Conservation (phyloP, 306 rosid species). For the Delonix regia region DNA sequence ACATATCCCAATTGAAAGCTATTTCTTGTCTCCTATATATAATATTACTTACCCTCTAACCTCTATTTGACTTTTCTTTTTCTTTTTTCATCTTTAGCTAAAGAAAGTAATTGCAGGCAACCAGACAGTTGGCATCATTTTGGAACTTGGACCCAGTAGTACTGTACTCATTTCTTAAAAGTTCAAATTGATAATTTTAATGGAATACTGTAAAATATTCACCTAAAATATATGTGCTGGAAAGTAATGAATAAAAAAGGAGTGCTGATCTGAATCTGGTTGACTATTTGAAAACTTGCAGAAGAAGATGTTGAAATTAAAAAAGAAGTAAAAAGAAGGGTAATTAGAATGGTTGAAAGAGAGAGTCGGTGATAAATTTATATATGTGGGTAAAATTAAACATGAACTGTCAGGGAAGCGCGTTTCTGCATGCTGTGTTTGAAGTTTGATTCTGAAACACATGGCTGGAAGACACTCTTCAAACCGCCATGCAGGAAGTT, state of each 20-base stretch:
- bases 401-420: conserved; percentile 21
- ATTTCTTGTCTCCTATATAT: background rate
- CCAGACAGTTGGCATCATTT: background rate
- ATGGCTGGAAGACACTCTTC: too few relatives aligned
- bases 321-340: background rate
- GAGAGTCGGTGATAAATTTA: conserved; percentile 11
- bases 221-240: background rate
- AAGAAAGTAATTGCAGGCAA: background rate
- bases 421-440: conserved; percentile 3
- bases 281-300: background rate
- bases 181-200: background rate
- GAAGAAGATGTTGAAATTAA: background rate
- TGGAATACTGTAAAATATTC: background rate
- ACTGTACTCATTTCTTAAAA: background rate
- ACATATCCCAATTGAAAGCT: background rate
- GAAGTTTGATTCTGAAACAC: background rate
- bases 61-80: background rate
- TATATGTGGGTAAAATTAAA: background rate
- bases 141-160: background rate
- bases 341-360: conserved; percentile 7
- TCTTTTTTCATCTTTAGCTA: background rate
- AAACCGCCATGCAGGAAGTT: background rate
- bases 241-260: background rate
- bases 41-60: background rate
- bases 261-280: background rate